Evolutionary conservation across 1,284 basidiomycete species (phyloP).

Genomic region (Puccinia horiana): DNA sequence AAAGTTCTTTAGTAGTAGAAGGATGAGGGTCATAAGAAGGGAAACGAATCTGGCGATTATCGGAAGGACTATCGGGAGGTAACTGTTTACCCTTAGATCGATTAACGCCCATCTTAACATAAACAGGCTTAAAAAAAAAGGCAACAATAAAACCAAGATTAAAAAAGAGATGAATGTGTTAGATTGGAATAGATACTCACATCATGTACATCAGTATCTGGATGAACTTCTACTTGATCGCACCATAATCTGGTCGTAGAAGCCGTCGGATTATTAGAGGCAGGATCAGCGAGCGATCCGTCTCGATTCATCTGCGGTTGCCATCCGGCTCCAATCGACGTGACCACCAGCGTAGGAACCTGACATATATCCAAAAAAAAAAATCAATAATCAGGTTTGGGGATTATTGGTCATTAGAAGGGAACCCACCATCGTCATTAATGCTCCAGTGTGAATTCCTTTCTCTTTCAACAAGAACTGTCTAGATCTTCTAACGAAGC

Average conservation of each 20-base stretch:
- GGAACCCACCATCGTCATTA: slow-evolving; percentile 57
- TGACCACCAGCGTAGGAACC: slow-evolving; percentile 81
- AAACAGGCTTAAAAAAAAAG: background rate
- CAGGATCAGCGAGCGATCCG: slow-evolving; percentile 72
- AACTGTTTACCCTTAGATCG: background rate
- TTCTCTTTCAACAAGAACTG: slow-evolving; percentile 55
- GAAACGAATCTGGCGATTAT: background rate
- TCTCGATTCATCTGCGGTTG: slow-evolving; percentile 59
- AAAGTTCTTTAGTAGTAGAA: background rate
- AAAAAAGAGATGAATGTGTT: background rate
- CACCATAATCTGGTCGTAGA: slow-evolving; percentile 60
- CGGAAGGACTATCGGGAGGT: background rate
- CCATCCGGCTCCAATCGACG: slow-evolving; percentile 80
- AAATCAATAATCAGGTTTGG: too few species aligned
- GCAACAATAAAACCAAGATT: background rate
- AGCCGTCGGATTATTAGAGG: slow-evolving; percentile 71
- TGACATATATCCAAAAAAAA: slow-evolving; percentile 67
- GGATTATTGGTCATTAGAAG: background rate
- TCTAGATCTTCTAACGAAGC: slow-evolving; percentile 56
- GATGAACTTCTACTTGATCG: slow-evolving; percentile 45
- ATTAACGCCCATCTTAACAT: slow-evolving; percentile 6
- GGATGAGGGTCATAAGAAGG: background rate
- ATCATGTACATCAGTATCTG: slow-evolving; percentile 33
- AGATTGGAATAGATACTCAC: slow-evolving; percentile 18
- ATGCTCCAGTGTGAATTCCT: slow-evolving; percentile 66